Percentiles rank a stretch among this genome's conserved stretches.
These are phyloP conservation scores for Dillenia suffruticosa DNA, from an alignment of 164 flowering plant genomes.

Conservation along the genomic window DNA sequence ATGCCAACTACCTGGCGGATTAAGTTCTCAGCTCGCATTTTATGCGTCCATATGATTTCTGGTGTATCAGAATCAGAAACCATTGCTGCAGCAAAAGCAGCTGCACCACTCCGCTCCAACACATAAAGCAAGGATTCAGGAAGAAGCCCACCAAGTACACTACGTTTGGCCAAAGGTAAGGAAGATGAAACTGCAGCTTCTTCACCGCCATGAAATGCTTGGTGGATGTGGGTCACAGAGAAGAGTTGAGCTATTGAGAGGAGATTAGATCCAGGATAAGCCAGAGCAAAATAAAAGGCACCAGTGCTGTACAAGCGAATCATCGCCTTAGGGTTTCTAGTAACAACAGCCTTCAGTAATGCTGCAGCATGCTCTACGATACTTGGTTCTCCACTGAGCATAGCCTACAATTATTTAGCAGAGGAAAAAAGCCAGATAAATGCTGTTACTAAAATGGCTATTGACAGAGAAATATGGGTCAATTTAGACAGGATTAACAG, in stretches of 20 bases:
- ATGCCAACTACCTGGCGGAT: conserved; percentile 69
- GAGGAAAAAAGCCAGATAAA: not conserved
- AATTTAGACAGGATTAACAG: too few species aligned
- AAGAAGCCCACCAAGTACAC: conserved; percentile 95
- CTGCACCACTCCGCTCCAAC: conserved; percentile 93
- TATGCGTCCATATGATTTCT: conserved; percentile 99
- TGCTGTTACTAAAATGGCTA: too few species aligned
- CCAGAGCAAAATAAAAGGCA: conserved; percentile 91
- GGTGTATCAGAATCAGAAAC: conserved; percentile 99
- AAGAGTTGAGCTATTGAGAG: conserved; percentile 87
- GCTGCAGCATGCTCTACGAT: conserved; percentile 92
- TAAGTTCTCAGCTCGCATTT: conserved; percentile 97
- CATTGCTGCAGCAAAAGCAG: conserved; percentile 98
- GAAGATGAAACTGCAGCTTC: conserved; percentile 98
- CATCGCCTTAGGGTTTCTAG: conserved; percentile 99
- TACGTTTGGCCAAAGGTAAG: conserved; percentile 92
- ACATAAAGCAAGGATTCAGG: conserved; percentile 97
- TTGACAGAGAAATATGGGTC: too few species aligned
- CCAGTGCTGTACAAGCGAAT: conserved; percentile 93
- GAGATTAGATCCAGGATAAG: conserved; percentile 99
- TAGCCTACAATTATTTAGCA: conserved; percentile 46
- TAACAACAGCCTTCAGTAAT: conserved; percentile 85
- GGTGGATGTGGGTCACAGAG: conserved; percentile 87
- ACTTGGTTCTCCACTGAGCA: conserved; percentile 96
- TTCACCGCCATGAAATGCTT: conserved; percentile 99